Evolutionary conservation across 2,329 filamentous ascomycete species (phyloP).

Genomic region (Beauveria pseudobassiana): DNA sequence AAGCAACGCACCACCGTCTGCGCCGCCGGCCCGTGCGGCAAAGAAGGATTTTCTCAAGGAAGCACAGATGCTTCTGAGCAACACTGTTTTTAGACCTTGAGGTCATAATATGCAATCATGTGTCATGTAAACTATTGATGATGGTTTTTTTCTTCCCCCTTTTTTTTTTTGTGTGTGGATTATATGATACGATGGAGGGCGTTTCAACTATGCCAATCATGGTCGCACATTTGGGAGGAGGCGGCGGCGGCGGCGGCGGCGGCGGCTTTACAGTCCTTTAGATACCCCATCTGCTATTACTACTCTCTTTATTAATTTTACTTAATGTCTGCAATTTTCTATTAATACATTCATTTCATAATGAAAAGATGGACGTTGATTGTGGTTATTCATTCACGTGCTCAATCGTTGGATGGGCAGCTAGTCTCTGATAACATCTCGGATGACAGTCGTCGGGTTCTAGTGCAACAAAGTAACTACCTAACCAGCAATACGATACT

Average conservation of each 20-base stretch:
- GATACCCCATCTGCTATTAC: constrained; percentile 7
- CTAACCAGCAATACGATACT: too few relatives aligned
- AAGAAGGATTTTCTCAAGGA: background rate
- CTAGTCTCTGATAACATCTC: too few relatives aligned
- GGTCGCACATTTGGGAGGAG: background rate
- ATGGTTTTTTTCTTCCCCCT: background rate
- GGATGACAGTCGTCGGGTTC: too few relatives aligned
- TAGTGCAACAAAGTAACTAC: too few relatives aligned
- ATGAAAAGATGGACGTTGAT: too few relatives aligned
- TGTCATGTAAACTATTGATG: background rate
- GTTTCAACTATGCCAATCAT: background rate
- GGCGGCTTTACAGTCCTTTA: constrained; percentile 4
- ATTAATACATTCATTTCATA: background rate
- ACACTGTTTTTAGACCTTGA: constrained; percentile 42
- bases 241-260: background rate
- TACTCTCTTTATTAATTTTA: constrained; percentile 1
- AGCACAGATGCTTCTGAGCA: constrained; percentile 31
- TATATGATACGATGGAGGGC: constrained; percentile 8
- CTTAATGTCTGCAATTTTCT: background rate
- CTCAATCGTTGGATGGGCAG: too few relatives aligned
- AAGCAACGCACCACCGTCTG: background rate
- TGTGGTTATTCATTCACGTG: too few relatives aligned
- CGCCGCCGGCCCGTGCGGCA: background rate
- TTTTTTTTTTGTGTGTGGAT: background rate
- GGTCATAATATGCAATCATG: background rate